Conservation (phyloP, 257 asterid species). For the Solanum pennellii region DNA sequence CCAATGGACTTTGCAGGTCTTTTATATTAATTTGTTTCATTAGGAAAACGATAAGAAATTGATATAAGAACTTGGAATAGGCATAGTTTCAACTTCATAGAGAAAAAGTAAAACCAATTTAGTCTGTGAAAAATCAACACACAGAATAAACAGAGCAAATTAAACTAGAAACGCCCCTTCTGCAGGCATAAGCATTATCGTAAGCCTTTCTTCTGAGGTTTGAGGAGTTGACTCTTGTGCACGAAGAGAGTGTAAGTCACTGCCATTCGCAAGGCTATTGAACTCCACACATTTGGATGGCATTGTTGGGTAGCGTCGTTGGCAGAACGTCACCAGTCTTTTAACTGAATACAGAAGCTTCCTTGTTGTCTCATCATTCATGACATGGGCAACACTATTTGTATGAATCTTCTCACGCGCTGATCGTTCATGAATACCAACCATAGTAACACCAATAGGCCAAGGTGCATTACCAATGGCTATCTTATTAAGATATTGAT, state of each 20-base stretch:
- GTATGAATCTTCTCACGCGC: slow-evolving; percentile 78
- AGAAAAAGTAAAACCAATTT: background rate
- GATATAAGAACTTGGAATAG: background rate
- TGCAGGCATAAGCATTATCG: background rate
- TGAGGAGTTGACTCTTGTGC: no score
- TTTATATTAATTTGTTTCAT: no score
- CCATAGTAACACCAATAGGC: no score
- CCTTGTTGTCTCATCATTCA: slow-evolving; percentile 93
- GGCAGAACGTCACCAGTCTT: slow-evolving; percentile 80
- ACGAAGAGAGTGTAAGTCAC: no score
- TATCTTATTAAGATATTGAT: no score
- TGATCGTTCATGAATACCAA: no score
- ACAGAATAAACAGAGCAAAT: background rate
- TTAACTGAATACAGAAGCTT: slow-evolving; percentile 67
- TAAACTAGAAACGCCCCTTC: background rate
- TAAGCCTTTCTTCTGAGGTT: background rate
- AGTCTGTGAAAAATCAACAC: background rate
- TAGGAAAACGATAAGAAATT: no score
- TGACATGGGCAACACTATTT: slow-evolving; percentile 82
- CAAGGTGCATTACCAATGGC: no score
- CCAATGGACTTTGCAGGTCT: no score
- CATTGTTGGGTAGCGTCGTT: slow-evolving; percentile 64
- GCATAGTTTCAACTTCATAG: background rate
- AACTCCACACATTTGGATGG: slow-evolving; percentile 5
- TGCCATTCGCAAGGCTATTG: no score